A percentile compares a stretch with the other conserved stretches of the same genome.
Conservation (phyloP, 1,139 yeast genomes). For the Yamadazyma spencermartinsiae region DNA sequence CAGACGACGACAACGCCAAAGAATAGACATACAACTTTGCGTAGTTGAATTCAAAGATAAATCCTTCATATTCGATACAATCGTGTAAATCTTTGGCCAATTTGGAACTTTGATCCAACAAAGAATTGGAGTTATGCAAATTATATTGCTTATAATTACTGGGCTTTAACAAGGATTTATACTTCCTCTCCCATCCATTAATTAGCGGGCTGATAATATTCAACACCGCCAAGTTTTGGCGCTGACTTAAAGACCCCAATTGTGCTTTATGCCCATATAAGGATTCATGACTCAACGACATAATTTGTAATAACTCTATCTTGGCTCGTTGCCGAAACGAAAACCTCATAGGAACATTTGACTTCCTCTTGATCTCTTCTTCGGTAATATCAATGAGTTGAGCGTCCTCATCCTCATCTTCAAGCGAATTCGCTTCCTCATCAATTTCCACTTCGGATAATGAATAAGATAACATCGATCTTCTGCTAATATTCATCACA, state of each 20-base stretch:
- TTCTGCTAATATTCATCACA: slow-evolving; percentile 68
- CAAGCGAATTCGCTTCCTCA: slow-evolving; percentile 41
- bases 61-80: slow-evolving; percentile 63
- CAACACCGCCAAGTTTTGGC: slow-evolving; percentile 70
- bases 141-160: slow-evolving; percentile 33
- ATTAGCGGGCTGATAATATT: slow-evolving; percentile 74
- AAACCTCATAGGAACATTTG: slow-evolving; percentile 41
- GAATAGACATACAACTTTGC: slow-evolving; percentile 83
- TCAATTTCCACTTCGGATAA: slow-evolving; percentile 62
- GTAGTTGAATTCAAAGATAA: slow-evolving; percentile 81
- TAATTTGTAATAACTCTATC: slow-evolving; percentile 73
- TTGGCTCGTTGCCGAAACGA: slow-evolving; percentile 73
- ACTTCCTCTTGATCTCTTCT: slow-evolving; percentile 34
- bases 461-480: slow-evolving; percentile 69
- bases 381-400: slow-evolving; percentile 36
- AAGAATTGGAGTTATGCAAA: slow-evolving; percentile 27
- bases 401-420: slow-evolving; percentile 33
- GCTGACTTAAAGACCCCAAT: slow-evolving; percentile 52
- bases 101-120: slow-evolving; percentile 39
- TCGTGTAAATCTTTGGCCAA: slow-evolving; percentile 37
- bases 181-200: slow-evolving; percentile 74
- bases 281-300: slow-evolving; percentile 82
- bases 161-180: slow-evolving; percentile 54
- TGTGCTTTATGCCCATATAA: slow-evolving; percentile 68
- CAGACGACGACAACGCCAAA: slow-evolving; percentile 65